Percentiles rank a stretch among this genome's conserved stretches.
phyloP scores from a whole-genome alignment of 1,139 yeast species.

The Zygoascus hellenicus region DNA sequence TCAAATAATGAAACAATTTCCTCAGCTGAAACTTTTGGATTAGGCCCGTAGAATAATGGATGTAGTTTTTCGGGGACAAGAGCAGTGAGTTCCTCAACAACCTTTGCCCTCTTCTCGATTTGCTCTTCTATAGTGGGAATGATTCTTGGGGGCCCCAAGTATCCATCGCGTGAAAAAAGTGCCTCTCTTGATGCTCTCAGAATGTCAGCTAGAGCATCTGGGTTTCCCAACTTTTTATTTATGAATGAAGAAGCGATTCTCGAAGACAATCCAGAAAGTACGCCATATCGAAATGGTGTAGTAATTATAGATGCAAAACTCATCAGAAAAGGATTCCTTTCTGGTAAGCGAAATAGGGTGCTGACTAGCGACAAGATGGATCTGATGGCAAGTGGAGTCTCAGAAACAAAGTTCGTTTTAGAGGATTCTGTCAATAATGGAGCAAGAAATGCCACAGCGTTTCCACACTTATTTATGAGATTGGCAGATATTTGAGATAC shows the following conservation, averaged over 20 bases:
- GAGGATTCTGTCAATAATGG: constrained; percentile 15
- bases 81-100: constrained; percentile 17
- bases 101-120: constrained; percentile 18
- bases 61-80: constrained; percentile 19
- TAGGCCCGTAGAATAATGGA: constrained; percentile 23
- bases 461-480: constrained; percentile 15
- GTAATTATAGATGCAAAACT: constrained; percentile 25
- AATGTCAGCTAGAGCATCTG: constrained; percentile 23
- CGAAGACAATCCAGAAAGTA: constrained; percentile 23
- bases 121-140: constrained; percentile 29
- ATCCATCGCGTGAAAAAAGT: constrained; percentile 38
- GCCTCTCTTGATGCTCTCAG: constrained; percentile 30
- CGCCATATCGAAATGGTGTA: constrained; percentile 27
- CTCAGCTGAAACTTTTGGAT: constrained; percentile 28
- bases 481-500: neutral
- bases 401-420: constrained; percentile 2
- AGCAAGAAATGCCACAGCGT: constrained; percentile 21
- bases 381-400: constrained; percentile 9
- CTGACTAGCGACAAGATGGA: constrained; percentile 24
- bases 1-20: constrained; percentile 35
- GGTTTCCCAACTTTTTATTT: constrained; percentile 18
- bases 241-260: constrained; percentile 24
- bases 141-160: constrained; percentile 39
- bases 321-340: constrained; percentile 29
- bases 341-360: constrained; percentile 21